Evolutionary conservation across 257 asterid genomes (phyloP).

Genomic region (Scutellaria baicalensis): DNA sequence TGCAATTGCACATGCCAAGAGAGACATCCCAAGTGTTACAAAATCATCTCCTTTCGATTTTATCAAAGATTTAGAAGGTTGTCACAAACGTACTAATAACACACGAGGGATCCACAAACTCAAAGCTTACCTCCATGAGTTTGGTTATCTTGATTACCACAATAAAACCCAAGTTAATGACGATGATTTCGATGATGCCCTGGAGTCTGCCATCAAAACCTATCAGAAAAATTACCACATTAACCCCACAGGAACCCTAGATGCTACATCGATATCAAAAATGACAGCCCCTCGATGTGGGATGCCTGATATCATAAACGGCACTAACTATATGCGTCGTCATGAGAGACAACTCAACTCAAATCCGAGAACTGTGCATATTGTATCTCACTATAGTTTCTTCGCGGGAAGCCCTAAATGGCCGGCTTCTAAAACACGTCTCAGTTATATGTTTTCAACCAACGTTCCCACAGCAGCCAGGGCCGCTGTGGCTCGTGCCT

Average conservation of each 20-base stretch:
- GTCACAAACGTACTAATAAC: slow-evolving; percentile 15
- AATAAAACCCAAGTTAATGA: neutral
- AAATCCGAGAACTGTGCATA: neutral
- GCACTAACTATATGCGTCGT: slow-evolving; percentile 19
- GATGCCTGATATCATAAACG: slow-evolving; percentile 25
- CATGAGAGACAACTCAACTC: neutral
- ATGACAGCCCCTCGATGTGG: slow-evolving; percentile 35
- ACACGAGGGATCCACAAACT: slow-evolving; percentile 6
- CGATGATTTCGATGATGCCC: slow-evolving; percentile 16
- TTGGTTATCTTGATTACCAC: slow-evolving; percentile 23
- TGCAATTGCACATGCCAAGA: neutral
- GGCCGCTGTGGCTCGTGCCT: slow-evolving; percentile 14
- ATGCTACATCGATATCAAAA: slow-evolving; percentile 8
- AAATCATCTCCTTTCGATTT: slow-evolving; percentile 23
- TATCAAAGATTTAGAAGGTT: slow-evolving; percentile 20
- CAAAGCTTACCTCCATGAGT: slow-evolving; percentile 16
- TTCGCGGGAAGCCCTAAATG: slow-evolving; percentile 14
- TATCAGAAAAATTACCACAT: slow-evolving; percentile 24
- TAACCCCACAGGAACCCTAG: slow-evolving; percentile 17
- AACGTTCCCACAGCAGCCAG: neutral
- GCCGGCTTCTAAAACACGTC: slow-evolving; percentile 19
- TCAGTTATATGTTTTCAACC: slow-evolving; percentile 7
- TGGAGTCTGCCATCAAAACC: slow-evolving; percentile 25
- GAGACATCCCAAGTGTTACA: neutral
- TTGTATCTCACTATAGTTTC: slow-evolving; percentile 21